Evolutionary conservation across 2,329 filamentous ascomycete species (phyloP), one percentile per base, ranked within the genome.

Genomic region (Pyricularia sp.): DNA sequence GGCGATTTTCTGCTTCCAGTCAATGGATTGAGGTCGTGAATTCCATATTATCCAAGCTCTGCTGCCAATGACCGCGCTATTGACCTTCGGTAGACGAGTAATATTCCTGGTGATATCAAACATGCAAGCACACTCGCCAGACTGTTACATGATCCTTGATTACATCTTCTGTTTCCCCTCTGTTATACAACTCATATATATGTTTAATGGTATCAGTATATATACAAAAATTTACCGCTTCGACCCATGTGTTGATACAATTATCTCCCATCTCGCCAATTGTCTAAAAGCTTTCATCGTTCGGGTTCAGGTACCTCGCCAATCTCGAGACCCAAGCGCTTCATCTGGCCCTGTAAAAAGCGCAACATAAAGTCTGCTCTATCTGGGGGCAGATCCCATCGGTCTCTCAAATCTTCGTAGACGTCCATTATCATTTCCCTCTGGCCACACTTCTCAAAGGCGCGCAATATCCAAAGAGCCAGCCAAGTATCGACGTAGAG

Each of bases 401-500:
- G 76, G 55, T 73, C 69, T 44, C 75, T 77, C 65, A 86, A 71
- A 28, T 75, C 73, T 28, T 80, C 78, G 70, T 82, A 91, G 3
- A 84, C 81, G 57, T 80, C 75, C 66, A 85, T 66, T 61, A 87
- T 79, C 35, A 78, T 75, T 12, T 82, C 78, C 26, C 74, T 72
- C 1, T 80, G 77, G n/a, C 79, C 78, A 70, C 84, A 88, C 67
- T 80, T 83, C 66, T 81, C 79, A 72, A 89, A 90, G 3, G 90
- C 88, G 60, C 80, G 78, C 49, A 91, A 72, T 0, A 81, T 78
- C 78, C 84, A 86, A 55, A 84, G 78, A 57, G 82, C 82, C 69
- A 89, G 75, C 85, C 86, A 88, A 7, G 78, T 79, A 66, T 81
- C 81, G 33, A 88, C 78, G 65, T 79, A 77, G 8, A 88, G 75